phyloP scores from a whole-genome alignment of 2,329 filamentous ascomycete genomes.

The Amesomyces nigricolor region DNA sequence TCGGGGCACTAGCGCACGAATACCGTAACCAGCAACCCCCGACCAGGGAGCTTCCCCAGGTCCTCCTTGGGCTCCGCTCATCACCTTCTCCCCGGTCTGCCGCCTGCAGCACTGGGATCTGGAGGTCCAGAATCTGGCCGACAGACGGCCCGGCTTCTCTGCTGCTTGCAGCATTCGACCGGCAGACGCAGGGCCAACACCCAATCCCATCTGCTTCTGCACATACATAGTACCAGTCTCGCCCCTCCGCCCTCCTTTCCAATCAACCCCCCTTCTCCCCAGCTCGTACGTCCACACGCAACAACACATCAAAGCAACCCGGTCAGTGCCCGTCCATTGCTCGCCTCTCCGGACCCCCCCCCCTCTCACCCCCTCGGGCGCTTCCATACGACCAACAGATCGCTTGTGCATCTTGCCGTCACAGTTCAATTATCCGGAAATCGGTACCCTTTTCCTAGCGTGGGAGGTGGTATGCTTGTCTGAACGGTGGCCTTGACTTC shows the following conservation, averaged over 20 bases:
- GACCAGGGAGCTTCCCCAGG: not conserved
- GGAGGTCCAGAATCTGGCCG: conserved; percentile 22
- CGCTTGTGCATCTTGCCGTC: conserved; percentile 24
- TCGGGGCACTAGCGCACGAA: conserved; percentile 13
- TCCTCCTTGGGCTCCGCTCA: conserved; percentile 4
- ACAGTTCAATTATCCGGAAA: conserved; percentile 27
- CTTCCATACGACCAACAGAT: conserved; percentile 23
- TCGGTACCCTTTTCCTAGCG: conserved; percentile 21
- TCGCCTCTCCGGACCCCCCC: conserved; percentile 11
- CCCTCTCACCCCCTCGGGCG: conserved; percentile 1
- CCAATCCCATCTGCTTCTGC: conserved; percentile 18
- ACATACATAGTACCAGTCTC: conserved; percentile 7
- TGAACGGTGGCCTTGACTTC: conserved; percentile 19
- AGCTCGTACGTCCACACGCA: not conserved
- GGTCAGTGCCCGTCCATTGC: conserved; percentile 15
- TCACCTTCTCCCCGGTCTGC: conserved; percentile 15
- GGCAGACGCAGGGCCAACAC: conserved; percentile 11
- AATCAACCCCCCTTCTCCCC: conserved; percentile 1
- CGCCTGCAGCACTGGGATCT: conserved; percentile 8
- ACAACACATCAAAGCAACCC: conserved; percentile 18
- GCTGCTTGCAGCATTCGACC: conserved; percentile 16
- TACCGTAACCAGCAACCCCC: conserved; percentile 7
- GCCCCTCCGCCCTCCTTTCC: conserved; percentile 14
- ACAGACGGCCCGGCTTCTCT: conserved; percentile 22
- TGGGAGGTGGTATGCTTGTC: conserved; percentile 21